A percentile compares a stretch with the other conserved stretches of the same genome.
These are phyloP conservation scores for Penicillium angulare DNA, from an alignment of 495 filamentous ascomycete genomes.

Conservation along the genomic window DNA sequence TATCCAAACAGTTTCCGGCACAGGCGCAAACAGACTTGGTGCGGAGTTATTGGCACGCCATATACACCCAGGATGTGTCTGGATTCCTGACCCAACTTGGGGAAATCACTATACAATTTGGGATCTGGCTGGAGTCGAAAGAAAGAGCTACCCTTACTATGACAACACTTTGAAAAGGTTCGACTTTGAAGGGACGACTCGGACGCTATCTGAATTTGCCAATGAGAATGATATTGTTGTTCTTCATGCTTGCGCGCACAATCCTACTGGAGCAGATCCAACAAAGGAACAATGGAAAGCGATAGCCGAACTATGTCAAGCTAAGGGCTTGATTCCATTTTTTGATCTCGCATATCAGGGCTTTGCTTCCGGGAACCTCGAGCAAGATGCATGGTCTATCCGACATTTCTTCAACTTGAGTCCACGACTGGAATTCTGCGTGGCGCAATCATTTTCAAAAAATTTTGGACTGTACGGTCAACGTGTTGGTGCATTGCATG, in stretches of 20 bases:
- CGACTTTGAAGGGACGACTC: conserved; percentile 11
- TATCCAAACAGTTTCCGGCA: conserved; percentile 77
- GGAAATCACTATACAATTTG: conserved; percentile 31
- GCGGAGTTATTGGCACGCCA: conserved; percentile 64
- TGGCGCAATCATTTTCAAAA: conserved; percentile 43
- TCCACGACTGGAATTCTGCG: conserved; percentile 16
- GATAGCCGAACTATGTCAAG: conserved; percentile 20
- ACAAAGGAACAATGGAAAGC: conserved; percentile 33
- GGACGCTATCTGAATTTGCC: neutral
- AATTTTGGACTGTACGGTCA: conserved; percentile 45
- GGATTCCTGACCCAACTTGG: conserved; percentile 32
- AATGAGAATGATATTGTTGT: conserved; percentile 27
- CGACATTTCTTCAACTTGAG: conserved; percentile 29
- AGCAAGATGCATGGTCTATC: conserved; percentile 40
- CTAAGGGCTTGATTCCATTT: conserved; percentile 33
- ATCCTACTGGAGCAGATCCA: conserved; percentile 43
- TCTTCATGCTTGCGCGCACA: conserved; percentile 47
- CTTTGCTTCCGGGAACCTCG: conserved; percentile 38
- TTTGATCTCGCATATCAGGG: conserved; percentile 49
- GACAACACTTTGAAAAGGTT: conserved; percentile 1
- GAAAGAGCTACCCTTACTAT: conserved; percentile 34
- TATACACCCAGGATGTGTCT: conserved; percentile 21
- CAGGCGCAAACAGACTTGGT: conserved; percentile 77
- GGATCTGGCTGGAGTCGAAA: conserved; percentile 13
- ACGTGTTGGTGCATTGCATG: conserved; percentile 32